Evolutionary conservation across 768 basidiomycete species (phyloP).

Genomic region (Multifurca ochricompacta): DNA sequence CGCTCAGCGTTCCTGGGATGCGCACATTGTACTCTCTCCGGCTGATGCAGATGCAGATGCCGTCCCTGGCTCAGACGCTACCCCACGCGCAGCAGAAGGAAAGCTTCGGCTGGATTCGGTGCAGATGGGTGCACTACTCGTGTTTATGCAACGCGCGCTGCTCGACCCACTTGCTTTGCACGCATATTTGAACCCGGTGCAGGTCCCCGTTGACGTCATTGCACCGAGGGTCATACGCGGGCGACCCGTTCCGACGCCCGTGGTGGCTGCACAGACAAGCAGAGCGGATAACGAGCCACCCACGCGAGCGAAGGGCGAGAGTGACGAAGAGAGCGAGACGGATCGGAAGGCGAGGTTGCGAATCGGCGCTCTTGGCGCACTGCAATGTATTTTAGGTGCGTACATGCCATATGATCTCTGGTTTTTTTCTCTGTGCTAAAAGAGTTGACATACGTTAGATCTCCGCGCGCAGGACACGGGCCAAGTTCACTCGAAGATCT

Average conservation of each 20-base stretch:
- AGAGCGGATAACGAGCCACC: slow-evolving; percentile 29
- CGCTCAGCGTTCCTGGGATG: slow-evolving; percentile 50
- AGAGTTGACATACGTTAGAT: slow-evolving; percentile 6
- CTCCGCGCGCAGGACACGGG: neutral
- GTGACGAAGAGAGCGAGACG: slow-evolving; percentile 58
- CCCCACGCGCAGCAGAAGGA: neutral
- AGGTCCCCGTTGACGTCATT: slow-evolving; percentile 34
- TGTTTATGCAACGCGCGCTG: slow-evolving; percentile 46
- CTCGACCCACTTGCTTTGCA: slow-evolving; percentile 59
- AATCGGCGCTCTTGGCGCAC: slow-evolving; percentile 56
- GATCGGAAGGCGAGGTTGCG: slow-evolving; percentile 66
- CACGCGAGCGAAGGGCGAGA: slow-evolving; percentile 41
- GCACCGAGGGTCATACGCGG: slow-evolving; percentile 29
- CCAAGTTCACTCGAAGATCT: slow-evolving; percentile 26
- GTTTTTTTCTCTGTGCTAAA: neutral
- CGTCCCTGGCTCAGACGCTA: neutral
- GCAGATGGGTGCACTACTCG: slow-evolving; percentile 33
- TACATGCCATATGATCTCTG: slow-evolving; percentile 11
- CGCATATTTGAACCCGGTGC: slow-evolving; percentile 51
- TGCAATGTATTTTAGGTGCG: slow-evolving; percentile 58
- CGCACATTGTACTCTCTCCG: slow-evolving; percentile 24
- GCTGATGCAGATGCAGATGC: neutral
- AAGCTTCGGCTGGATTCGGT: slow-evolving; percentile 30
- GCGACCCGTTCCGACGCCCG: slow-evolving; percentile 26
- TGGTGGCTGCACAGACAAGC: slow-evolving; percentile 2